A percentile compares a stretch with the other conserved stretches of the same genome.
Evolutionary conservation across 345 rosid genomes (phyloP).

Genomic region (Hibiscus trionum): DNA sequence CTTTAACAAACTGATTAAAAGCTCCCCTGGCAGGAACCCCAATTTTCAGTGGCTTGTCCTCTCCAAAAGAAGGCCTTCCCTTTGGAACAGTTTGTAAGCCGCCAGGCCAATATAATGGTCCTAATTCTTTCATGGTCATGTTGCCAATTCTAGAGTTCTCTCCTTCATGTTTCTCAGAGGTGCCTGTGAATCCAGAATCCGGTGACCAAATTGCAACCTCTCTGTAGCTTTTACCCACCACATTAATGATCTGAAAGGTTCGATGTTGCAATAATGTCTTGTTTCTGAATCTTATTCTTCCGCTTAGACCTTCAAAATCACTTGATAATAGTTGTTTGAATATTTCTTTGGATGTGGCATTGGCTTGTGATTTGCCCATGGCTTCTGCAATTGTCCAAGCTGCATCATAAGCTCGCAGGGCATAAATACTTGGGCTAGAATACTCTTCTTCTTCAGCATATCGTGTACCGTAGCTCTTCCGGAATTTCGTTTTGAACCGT

Average conservation of each 20-base stretch:
- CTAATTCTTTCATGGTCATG: slow-evolving; percentile 8
- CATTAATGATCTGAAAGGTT: slow-evolving; percentile 24
- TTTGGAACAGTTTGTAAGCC: slow-evolving; percentile 17
- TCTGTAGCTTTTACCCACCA: slow-evolving; percentile 24
- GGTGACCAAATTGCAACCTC: slow-evolving; percentile 27
- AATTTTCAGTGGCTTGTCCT: slow-evolving; percentile 15
- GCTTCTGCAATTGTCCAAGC: slow-evolving; percentile 16
- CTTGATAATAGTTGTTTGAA: slow-evolving; percentile 9
- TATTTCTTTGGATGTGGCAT: background rate
- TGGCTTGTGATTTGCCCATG: slow-evolving; percentile 4
- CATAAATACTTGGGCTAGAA: slow-evolving; percentile 20
- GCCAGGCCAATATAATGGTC: slow-evolving; percentile 27
- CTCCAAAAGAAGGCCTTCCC: slow-evolving; percentile 12
- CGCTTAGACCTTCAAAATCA: slow-evolving; percentile 21
- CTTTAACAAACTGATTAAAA: slow-evolving; percentile 24
- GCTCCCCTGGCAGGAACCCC: slow-evolving; percentile 27
- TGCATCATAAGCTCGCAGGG: slow-evolving; percentile 33
- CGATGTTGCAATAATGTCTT: background rate
- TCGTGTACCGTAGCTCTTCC: slow-evolving; percentile 9
- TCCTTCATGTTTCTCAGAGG: background rate
- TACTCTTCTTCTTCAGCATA: slow-evolving; percentile 24
- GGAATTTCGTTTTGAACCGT: slow-evolving; percentile 11
- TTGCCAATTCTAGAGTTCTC: background rate
- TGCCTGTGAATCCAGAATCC: slow-evolving; percentile 9
- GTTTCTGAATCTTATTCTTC: slow-evolving; percentile 16